A percentile compares a stretch with the other conserved stretches of the same genome.
phyloP scores from a whole-genome alignment of 768 basidiomycete species.

The Pulveroboletus sp. region DNA sequence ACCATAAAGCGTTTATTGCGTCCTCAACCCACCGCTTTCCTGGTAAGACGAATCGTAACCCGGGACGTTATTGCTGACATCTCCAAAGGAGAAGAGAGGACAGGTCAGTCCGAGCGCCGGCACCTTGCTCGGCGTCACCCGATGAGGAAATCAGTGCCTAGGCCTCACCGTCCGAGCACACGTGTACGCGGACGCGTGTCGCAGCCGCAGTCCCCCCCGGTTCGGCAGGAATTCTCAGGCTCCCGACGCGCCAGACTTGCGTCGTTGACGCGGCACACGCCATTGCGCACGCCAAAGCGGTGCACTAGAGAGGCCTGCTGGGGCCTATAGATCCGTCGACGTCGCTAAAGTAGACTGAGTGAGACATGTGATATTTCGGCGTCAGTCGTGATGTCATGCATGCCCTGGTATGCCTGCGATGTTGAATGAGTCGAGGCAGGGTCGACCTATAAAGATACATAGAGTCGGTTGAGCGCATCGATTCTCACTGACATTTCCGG shows the following conservation, averaged over 20 bases:
- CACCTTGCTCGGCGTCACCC: no score
- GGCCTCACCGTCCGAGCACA: neutral
- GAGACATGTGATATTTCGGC: neutral
- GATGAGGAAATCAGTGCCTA: neutral
- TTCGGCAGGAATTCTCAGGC: constrained; percentile 1
- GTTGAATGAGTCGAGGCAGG: no score
- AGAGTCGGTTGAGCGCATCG: no score
- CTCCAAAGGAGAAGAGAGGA: neutral
- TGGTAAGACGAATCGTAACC: no score
- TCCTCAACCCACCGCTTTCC: neutral
- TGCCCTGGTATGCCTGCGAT: neutral
- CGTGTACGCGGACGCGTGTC: neutral
- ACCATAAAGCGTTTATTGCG: neutral
- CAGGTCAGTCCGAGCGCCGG: no score
- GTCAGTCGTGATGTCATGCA: neutral
- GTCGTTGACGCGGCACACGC: neutral
- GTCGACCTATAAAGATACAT: no score
- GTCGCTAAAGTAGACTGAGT: neutral
- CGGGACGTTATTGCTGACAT: neutral
- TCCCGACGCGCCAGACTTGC: neutral
- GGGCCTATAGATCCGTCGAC: neutral
- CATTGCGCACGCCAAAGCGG: neutral
- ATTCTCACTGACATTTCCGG: no score
- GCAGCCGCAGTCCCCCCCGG: neutral
- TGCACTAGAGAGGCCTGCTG: neutral